These are phyloP conservation scores for Talaromyces proteolyticus DNA, from an alignment of 495 filamentous ascomycete genomes.

Conservation along the genomic window DNA sequence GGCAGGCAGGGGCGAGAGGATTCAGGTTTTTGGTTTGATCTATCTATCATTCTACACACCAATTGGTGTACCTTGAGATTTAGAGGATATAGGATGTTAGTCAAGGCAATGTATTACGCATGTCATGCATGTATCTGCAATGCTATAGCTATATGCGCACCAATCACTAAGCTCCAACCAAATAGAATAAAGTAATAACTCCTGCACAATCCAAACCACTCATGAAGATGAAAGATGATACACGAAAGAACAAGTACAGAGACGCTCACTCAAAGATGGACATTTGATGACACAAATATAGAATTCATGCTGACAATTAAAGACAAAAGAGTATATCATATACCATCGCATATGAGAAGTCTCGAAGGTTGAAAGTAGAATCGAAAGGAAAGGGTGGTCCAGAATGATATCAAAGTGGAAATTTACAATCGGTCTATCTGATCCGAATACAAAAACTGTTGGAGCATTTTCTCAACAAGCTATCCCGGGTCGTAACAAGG, in stretches of 20 bases:
- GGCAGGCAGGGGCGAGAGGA: slow-evolving; percentile 49
- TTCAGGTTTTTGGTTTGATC: slow-evolving; percentile 54
- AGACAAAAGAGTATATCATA: neutral
- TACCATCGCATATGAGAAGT: too few relatives aligned
- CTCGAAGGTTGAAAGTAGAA: neutral
- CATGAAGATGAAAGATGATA: neutral
- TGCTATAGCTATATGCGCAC: neutral
- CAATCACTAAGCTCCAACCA: neutral
- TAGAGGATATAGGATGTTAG: too few relatives aligned
- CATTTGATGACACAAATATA: neutral
- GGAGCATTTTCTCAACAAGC: slow-evolving; percentile 1
- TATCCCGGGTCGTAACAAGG: slow-evolving; percentile 5
- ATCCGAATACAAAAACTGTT: slow-evolving; percentile 1
- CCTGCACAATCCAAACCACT: neutral
- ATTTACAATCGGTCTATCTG: slow-evolving; percentile 6
- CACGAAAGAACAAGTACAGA: neutral
- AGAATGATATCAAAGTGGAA: neutral
- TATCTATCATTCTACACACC: too few relatives aligned
- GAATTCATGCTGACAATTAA: neutral
- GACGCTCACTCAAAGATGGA: neutral
- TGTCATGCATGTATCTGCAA: neutral
- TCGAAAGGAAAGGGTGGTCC: neutral
- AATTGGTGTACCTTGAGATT: too few relatives aligned
- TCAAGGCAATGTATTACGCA: neutral
- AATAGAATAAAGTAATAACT: neutral